Evolutionary conservation across 441 rosid species (phyloP), one percentile per base, ranked within the genome.

Genomic region (Euphorbia schlechtendalii): DNA sequence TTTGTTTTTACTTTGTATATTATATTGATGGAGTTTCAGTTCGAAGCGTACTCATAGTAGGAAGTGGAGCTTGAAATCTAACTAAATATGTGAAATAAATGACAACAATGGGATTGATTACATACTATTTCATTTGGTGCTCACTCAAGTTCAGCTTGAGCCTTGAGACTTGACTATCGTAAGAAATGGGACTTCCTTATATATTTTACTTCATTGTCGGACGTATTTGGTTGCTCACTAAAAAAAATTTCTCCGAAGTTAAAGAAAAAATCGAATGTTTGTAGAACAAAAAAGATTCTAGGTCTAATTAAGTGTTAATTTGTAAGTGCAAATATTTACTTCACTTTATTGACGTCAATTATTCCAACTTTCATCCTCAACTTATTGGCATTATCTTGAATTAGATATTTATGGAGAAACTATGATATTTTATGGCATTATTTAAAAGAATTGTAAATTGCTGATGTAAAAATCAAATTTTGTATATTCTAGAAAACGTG

Each of bases 81-180:
- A 38, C 24, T n/a, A 11, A 65, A 8, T 5, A 2, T 36, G 20
- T 38, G n/a, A 12, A 21, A 36, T 65, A 14, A 12, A 38, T 56
- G 0, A 5, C 13, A 32, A 41, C 27, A 38, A 62, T 46, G 22
- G 40, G 25, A 48, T 48, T 48, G 61, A n/a, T 41, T 2, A 53
- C 40, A 10, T 9, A 25, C 15, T 8, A 13, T 20, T 38, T 3
- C 13, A 49, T 51, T 32, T 27, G 17, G 1, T 12, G 11, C 20
- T 52, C 13, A 10, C 38, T 17, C 38, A 24, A 68, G 17, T 25
- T 61, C 4, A 41, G 60, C 41, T 68, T 67, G 45, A 14, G 21
- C 36, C 8, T 34, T 40, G 45, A 14, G 21, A 52, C 8, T 34
- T 27, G 36, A 22, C 30, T 49, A 1, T 3, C 21, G 9, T 45